phyloP scores from a whole-genome alignment of 1,284 basidiomycete genomes.

The Veloboletus limbatus region DNA sequence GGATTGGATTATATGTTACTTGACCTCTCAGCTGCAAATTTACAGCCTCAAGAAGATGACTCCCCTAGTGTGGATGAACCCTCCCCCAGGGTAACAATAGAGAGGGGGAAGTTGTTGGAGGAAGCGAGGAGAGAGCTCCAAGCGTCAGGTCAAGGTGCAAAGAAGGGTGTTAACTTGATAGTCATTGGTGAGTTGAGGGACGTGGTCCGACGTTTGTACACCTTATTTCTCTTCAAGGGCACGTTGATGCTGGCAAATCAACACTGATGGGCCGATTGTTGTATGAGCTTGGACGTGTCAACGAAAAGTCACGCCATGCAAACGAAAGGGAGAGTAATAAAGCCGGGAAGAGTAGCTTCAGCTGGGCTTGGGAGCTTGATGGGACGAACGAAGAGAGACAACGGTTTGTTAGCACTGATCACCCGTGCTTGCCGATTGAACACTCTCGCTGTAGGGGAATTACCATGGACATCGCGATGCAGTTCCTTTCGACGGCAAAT shows the following conservation, averaged over 20 bases:
- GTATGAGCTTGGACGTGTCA: constrained; percentile 87
- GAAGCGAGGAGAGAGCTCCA: constrained; percentile 66
- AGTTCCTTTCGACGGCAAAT: constrained; percentile 75
- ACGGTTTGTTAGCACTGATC: constrained; percentile 53
- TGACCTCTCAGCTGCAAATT: constrained; percentile 75
- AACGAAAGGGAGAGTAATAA: constrained; percentile 93
- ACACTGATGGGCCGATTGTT: constrained; percentile 94
- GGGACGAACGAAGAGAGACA: constrained; percentile 91
- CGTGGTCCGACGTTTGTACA: constrained; percentile 2
- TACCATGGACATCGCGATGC: constrained; percentile 95
- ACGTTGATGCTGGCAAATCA: constrained; percentile 98
- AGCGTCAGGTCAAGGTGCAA: constrained; percentile 52
- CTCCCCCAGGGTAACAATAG: constrained; percentile 65
- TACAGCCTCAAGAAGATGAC: constrained; percentile 49
- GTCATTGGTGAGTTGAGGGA: constrained; percentile 77
- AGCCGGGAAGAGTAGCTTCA: constrained; percentile 92
- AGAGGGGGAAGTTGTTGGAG: constrained; percentile 82
- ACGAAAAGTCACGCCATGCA: constrained; percentile 79
- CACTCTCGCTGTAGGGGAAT: constrained; percentile 65
- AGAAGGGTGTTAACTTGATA: constrained; percentile 80
- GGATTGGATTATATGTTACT: constrained; percentile 52
- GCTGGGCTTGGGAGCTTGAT: constrained; percentile 97
- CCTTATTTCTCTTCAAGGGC: constrained; percentile 48
- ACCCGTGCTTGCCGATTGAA: constrained; percentile 6
- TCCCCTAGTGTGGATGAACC: constrained; percentile 47